Evolutionary conservation across 768 basidiomycete species (phyloP), one percentile per base, ranked within the genome.

Genomic region (Pulveroboletus sp.): DNA sequence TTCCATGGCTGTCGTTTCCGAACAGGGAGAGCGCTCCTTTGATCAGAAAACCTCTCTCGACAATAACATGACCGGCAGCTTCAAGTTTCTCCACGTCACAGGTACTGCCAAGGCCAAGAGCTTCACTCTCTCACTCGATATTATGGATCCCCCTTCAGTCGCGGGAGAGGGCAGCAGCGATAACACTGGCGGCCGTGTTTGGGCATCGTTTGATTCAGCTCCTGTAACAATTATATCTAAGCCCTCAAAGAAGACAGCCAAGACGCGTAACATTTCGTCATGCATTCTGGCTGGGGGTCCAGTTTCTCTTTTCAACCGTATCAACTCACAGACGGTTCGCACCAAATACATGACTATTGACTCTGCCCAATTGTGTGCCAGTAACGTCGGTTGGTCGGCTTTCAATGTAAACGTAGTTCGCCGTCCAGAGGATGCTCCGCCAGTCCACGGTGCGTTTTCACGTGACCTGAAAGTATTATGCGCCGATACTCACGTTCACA

Each of bases 311-410:
- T 95, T 93, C 78, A 93, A 93, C 68, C 86, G 93, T 62, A 92
- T 97, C 77, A 93, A 95, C 70, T 90, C 89, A 12, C 93, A 97
- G 71, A 93, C 93, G 35, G 93, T 95, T 52, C 86, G 93, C 64
- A 96, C 93, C 50, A 95, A 95, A 74, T 97, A 94, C 69, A 93
- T 97, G 89, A 90, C 89, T 47, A 85, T 94, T 65, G 91, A 94
- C 58, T 81, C 83, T 58, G 82, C 79, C 45, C 82, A 85, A 62
- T 72, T 92, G 50, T 87, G 86, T 70, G 89, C 92, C n/a, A 91
- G 87, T 68, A 93, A 92, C 65, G 75, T 89, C 56, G 79, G 86
- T 40, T 95, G 93, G 93, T 91, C 91, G 49, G 92, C 93, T 32
- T 94, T 95, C 74, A 91, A 86, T 63, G 89, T 95, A 62, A 91